Base-by-base conservation (phyloP, 805 yeast genomes). In the Scheffersomyces stipitis region DNA sequence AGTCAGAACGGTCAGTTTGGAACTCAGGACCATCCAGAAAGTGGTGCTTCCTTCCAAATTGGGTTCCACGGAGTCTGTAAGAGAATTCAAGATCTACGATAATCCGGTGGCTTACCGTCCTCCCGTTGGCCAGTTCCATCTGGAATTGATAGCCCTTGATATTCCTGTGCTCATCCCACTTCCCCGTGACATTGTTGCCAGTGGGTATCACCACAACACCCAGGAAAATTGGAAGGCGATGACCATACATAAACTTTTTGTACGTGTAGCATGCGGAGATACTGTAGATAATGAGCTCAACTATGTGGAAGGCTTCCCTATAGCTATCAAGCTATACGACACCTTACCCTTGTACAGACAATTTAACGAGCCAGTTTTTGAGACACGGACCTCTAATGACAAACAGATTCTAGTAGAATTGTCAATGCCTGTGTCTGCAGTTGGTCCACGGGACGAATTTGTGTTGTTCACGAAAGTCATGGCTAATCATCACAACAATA, bases 81-180 rank as follows among this genome's bases (percentile, higher is more conserved):
- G 70, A 28, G 65, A 62, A 12, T 62, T 52, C 40, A 56, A 58
- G 28, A 35, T 66, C 0, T 69, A 54, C 45, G 63, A 60, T 14
- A 63, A 67, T 32, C 66, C 66, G 3, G 45, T 56, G 28, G 56
- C 56, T 26, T 67, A 55, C 38, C 54, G 67, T 30, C 70, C 73
- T 2, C 62, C 72, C 5, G 58, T 58, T 15, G 70, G 70, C n/a
- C 57, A 54, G 30, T 64, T 64, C 35, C 46, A 58, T 29, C 65
- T 67, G 36, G 65, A 68, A 16, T 48, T 76, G 15, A 46, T 80
- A 3, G 84, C 81, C 0, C 49, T 81, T 26, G 86, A 81, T 48
- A 52, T 81, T 1, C 87, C 87, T 0, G 56, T 81, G 27, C 59
- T 80, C 3, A 69, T 81, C 12, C 80, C 78, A 0, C 55, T 81